Conservation (phyloP, 345 rosid species). For the Eucalyptus sp. region DNA sequence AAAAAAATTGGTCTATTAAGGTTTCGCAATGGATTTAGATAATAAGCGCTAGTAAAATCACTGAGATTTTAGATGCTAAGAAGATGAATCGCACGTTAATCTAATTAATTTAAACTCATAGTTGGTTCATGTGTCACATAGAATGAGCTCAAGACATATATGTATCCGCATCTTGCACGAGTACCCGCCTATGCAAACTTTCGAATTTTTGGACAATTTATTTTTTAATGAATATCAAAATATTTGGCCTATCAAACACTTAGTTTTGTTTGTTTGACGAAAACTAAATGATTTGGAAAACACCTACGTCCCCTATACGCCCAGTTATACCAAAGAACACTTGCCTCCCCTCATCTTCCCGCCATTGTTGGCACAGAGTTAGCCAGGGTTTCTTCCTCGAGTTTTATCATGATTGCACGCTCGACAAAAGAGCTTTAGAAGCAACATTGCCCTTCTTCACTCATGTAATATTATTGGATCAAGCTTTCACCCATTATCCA, state of each 20-base stretch:
- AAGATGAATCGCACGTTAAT: background rate
- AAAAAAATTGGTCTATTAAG: background rate
- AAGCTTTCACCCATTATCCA: background rate
- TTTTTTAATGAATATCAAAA: background rate
- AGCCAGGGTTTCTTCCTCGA: background rate
- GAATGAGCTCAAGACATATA: background rate
- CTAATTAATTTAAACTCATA: background rate
- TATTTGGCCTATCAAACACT: background rate
- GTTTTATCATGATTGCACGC: background rate
- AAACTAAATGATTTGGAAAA: background rate
- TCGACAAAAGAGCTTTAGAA: background rate
- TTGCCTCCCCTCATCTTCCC: background rate
- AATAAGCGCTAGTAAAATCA: background rate
- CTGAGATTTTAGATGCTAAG: background rate
- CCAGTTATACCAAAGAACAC: background rate
- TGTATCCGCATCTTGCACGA: background rate
- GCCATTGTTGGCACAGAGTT: background rate
- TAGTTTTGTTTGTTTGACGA: background rate
- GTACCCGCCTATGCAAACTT: background rate
- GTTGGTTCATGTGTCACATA: background rate
- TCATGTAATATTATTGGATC: background rate
- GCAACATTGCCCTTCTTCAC: background rate
- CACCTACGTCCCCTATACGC: fast-evolving
- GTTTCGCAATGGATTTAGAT: background rate
- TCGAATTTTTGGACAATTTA: background rate